Base-by-base conservation (phyloP, 1,139 yeast species). In the Citeromyces siamensis region DNA sequence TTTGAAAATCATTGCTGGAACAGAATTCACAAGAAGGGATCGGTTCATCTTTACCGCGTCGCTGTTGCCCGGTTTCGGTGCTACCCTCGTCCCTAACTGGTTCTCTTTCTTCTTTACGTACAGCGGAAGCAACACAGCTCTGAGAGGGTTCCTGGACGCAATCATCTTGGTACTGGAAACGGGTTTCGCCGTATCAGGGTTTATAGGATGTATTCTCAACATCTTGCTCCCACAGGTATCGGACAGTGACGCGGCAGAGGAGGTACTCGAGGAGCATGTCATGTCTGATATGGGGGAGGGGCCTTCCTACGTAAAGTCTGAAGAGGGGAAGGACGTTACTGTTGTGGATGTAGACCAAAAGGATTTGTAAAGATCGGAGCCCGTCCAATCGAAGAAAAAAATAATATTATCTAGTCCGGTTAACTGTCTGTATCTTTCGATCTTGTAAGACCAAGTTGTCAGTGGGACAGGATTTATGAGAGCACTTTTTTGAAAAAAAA, bases 21-120 rank as follows among this genome's bases (percentile, higher is more conserved):
- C 77, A 37, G 79, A 79, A 38, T 83, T 85, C 60, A 79, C 90
- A 13, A 74, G 95, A 64, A 73, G 95, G 58, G 94, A 85, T 57
- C 66, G 96, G 47, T 83, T 86, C 52, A 74, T 86, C 35, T 67
- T 85, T 38, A 82, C 95, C 2, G 76, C 83, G 20, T 64, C 90
- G 1, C 60, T 83, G 38, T 60, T 82, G 53, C 79, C 82, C 36
- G 95, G 95, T 41, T 55, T 84, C 35, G 95, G 94, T 40, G 69
- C 94, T 31, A 68, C 77, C 32, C 64, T 86, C 48, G 79, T 83
- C n/a, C 69, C 78, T 19, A 54, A 61, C 50, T 86, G 95, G 94
- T 86, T 85, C 54, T 57, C 64, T 38, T 52, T 65, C 45, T 77
- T 85, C 19, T 85, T 86, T 63, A 80, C 93, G 27, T 85, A 85